phyloP scores from a whole-genome alignment of 2,329 filamentous ascomycete genomes.

The Penicillium sp. region DNA sequence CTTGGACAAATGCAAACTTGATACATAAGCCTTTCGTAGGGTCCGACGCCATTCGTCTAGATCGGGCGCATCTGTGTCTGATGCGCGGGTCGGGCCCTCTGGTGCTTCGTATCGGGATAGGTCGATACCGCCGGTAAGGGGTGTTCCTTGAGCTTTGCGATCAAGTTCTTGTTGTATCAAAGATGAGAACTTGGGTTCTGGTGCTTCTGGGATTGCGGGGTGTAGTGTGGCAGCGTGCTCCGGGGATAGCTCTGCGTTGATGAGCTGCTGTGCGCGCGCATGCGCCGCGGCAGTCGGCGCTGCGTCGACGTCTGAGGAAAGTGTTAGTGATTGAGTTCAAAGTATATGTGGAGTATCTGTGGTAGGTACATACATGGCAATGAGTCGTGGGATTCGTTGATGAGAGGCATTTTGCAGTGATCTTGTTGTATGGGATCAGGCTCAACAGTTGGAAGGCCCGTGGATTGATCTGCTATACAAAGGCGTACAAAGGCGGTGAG shows the following conservation, averaged over 20 bases:
- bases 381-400: slow-evolving; percentile 69
- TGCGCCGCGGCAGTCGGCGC: slow-evolving; percentile 61
- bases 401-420: slow-evolving; percentile 57
- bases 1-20: slow-evolving; percentile 55
- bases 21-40: slow-evolving; percentile 55
- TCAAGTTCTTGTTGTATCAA: slow-evolving; percentile 65
- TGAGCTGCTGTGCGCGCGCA: slow-evolving; percentile 64
- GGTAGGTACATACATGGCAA: slow-evolving; percentile 62
- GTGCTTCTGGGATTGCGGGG: slow-evolving; percentile 55
- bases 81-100: slow-evolving; percentile 51
- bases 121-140: slow-evolving; percentile 64
- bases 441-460: not conserved
- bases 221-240: slow-evolving; percentile 52
- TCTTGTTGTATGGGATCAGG: not conserved
- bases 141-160: slow-evolving; percentile 60
- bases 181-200: slow-evolving; percentile 58
- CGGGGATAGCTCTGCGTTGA: slow-evolving; percentile 60
- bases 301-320: slow-evolving; percentile 68
- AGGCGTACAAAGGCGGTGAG: slow-evolving; percentile 6
- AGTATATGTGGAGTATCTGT: slow-evolving; percentile 26
- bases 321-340: slow-evolving; percentile 11
- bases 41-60: slow-evolving; percentile 49
- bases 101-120: slow-evolving; percentile 78
- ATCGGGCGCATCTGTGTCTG: slow-evolving; percentile 31
- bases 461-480: slow-evolving; percentile 7